Percentiles rank a stretch among this genome's conserved stretches.
These are phyloP conservation scores for Solanum lignicaule DNA, from an alignment of 257 asterid species.

Conservation along the genomic window DNA sequence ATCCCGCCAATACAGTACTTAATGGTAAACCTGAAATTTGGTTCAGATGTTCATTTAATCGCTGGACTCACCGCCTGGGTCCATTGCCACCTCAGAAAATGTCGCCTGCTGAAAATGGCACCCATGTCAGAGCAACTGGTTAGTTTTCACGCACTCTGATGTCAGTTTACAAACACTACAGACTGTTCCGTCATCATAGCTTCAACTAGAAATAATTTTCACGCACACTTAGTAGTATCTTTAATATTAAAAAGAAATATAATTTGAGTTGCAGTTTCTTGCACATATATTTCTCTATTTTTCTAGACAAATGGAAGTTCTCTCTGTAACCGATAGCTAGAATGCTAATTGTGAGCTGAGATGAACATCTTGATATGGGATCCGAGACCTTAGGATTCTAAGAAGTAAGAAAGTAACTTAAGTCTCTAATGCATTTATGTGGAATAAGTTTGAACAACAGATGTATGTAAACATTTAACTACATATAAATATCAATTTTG, in stretches of 20 bases:
- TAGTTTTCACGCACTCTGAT: conserved; percentile 9
- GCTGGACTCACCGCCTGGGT: conserved; percentile 88
- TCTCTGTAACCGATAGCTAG: not conserved
- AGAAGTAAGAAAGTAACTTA: not conserved
- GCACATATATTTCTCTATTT: not conserved
- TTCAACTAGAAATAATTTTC: not conserved
- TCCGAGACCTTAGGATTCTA: not conserved
- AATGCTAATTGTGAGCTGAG: not conserved
- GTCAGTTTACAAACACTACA: not conserved
- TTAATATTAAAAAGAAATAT: not conserved
- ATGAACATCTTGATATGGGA: not conserved
- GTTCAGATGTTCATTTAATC: conserved; percentile 95
- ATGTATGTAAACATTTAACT: not conserved
- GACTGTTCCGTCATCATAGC: not conserved
- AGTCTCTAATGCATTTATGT: not conserved
- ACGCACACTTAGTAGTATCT: not conserved
- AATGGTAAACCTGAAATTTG: conserved; percentile 90
- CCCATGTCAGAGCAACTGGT: conserved; percentile 77
- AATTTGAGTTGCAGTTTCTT: not conserved
- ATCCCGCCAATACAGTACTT: conserved; percentile 79
- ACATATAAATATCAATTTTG: not conserved
- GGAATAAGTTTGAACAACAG: not conserved
- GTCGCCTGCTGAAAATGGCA: conserved; percentile 58
- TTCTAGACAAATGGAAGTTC: not conserved
- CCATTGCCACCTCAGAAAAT: conserved; percentile 82